These are phyloP conservation scores for Hygrophila difformis DNA, from an alignment of 257 asterid species.

Conservation along the genomic window DNA sequence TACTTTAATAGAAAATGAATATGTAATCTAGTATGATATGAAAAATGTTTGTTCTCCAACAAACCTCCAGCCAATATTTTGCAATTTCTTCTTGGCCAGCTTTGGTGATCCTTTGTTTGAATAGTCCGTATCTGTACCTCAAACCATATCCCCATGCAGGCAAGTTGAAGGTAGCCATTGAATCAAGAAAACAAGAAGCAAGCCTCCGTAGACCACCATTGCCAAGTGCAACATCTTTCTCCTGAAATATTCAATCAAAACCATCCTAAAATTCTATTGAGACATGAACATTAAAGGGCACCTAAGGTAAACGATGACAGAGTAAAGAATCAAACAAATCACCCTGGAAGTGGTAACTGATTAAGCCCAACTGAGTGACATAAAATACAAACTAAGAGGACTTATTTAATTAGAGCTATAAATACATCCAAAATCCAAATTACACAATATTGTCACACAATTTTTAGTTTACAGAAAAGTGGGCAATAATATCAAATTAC, in stretches of 20 bases:
- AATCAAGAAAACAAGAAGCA: slow-evolving; percentile 97
- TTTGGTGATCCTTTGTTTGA: slow-evolving; percentile 78
- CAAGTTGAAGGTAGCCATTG: slow-evolving; percentile 92
- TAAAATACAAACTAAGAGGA: too few species aligned
- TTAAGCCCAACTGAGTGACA: too few species aligned
- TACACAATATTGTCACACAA: neutral
- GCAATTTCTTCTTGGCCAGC: slow-evolving; percentile 92
- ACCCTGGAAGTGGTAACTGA: too few species aligned
- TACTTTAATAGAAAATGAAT: slow-evolving; percentile 7
- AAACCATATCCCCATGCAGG: slow-evolving; percentile 99
- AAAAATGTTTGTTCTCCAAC: slow-evolving; percentile 19
- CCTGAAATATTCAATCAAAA: slow-evolving; percentile 39
- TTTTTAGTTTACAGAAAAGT: slow-evolving; percentile 9
- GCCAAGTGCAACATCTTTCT: slow-evolving; percentile 99
- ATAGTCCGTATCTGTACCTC: slow-evolving; percentile 92
- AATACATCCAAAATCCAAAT: neutral
- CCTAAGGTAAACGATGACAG: slow-evolving; percentile 35
- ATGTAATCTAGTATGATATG: slow-evolving; percentile 9
- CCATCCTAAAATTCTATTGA: slow-evolving; percentile 12
- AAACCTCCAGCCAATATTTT: slow-evolving; percentile 97
- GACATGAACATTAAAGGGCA: slow-evolving; percentile 26
- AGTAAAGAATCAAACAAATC: too few species aligned
- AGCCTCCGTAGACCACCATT: slow-evolving; percentile 99
- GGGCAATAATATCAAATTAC: slow-evolving; percentile 28
- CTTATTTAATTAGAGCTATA: too few species aligned